Base-by-base conservation (phyloP, 352 stramenopile species). In the Phytophthora lateralis region DNA sequence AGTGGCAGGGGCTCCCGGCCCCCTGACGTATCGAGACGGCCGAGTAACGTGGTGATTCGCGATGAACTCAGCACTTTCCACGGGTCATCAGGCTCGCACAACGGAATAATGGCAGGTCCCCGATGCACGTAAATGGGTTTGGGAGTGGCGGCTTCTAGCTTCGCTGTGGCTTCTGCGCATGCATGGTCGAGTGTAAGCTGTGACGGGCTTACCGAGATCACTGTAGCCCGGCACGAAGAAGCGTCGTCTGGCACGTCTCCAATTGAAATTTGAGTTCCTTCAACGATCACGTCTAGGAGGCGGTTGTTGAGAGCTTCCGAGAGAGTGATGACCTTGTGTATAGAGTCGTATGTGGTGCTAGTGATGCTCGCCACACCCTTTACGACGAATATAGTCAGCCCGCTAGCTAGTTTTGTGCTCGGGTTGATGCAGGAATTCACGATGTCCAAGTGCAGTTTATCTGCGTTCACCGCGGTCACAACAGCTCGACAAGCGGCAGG, bases 101-200 rank as follows among this genome's bases (percentile, higher is more conserved):
- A 57, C 4, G 87, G 85, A 1, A 96, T 50, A 50, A 91, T 53
- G 0, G 82, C 82, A 4, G 87, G 83, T 0, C 87, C 87, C 45
- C 78, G 88, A 56, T 91, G 82, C 0, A 93, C 49, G 45, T 69
- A 71, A 21, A 95, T 60, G 10, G 49, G 37, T 0, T 78, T 64
- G 8, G 56, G 48, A 0, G 64, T 15, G 18, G 8, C 17, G 37
- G 59, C 55, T 39, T 12, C 38, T 54, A 91, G 14, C n/a, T 73
- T 73, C 10, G 32, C 8, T 6, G 42, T 29, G 0, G 55, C 37
- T 47, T 73, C 65, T 6, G 9, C 60, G 11, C 65, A 73, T 6
- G 68, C 44, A 9, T 82, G 65, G 2, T 38, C 41, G 14, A 92
- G 50, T 12, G 69, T 32, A 14, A 90, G 43, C 1, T 68, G 24